Conservation (phyloP, 345 rosid genomes). For the Jatropha curcas region DNA sequence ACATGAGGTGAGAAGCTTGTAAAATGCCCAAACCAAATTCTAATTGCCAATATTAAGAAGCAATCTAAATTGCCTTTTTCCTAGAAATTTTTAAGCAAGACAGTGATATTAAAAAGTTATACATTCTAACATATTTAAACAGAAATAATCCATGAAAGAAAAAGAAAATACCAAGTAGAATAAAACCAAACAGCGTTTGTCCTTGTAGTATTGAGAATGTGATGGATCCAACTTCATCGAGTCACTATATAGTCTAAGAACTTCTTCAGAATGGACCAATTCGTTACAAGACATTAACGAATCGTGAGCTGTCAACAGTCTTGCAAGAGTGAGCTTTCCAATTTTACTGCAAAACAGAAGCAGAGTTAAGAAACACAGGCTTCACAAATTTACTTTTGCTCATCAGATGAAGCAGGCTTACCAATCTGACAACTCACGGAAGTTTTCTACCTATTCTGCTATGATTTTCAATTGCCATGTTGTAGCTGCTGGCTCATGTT, state of each 20-base stretch:
- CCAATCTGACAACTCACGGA: slow-evolving; percentile 64
- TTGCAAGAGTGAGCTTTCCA: slow-evolving; percentile 89
- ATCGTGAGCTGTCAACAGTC: slow-evolving; percentile 74
- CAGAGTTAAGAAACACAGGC: slow-evolving; percentile 2
- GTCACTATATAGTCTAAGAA: slow-evolving; percentile 61
- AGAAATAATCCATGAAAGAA: background rate
- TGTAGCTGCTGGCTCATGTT: slow-evolving; percentile 29
- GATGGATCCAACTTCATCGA: slow-evolving; percentile 68
- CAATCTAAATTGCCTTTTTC: background rate
- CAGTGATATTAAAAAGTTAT: no score
- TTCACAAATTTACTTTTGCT: slow-evolving; percentile 12
- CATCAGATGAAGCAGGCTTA: slow-evolving; percentile 31
- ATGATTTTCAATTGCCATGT: slow-evolving; percentile 59
- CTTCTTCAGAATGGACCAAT: slow-evolving; percentile 53
- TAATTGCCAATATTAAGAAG: background rate
- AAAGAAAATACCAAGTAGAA: slow-evolving; percentile 51
- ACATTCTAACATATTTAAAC: background rate
- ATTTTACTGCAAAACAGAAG: slow-evolving; percentile 66
- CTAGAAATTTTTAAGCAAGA: background rate
- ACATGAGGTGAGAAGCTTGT: background rate
- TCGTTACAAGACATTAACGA: slow-evolving; percentile 34
- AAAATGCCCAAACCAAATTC: background rate
- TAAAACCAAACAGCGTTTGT: slow-evolving; percentile 63
- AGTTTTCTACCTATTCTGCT: slow-evolving; percentile 54
- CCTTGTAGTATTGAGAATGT: slow-evolving; percentile 75